Conservation (phyloP, 2,329 filamentous ascomycete species). For the Monosporascus sp. region DNA sequence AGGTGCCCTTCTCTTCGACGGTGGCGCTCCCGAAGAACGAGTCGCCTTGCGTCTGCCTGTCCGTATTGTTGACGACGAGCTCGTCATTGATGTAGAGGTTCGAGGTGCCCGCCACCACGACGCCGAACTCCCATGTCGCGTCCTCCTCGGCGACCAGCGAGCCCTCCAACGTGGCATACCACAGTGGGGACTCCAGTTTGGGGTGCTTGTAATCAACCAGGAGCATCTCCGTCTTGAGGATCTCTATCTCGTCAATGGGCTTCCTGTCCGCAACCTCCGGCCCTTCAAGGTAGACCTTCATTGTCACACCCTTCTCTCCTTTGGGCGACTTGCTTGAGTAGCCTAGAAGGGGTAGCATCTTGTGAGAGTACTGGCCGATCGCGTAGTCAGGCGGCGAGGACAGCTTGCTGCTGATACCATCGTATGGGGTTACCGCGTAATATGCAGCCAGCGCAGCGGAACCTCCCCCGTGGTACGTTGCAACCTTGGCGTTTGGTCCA, state of each 20-base stretch:
- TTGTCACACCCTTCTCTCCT: constrained; percentile 54
- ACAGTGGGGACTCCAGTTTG: constrained; percentile 46
- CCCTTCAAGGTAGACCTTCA: constrained; percentile 58
- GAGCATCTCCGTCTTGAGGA: constrained; percentile 45
- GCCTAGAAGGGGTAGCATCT: constrained; percentile 56
- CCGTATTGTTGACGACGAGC: constrained; percentile 61
- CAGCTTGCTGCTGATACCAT: constrained; percentile 59
- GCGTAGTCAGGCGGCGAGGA: constrained; percentile 42
- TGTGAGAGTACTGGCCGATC: constrained; percentile 61
- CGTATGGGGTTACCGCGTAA: constrained; percentile 67
- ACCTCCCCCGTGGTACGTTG: constrained; percentile 59
- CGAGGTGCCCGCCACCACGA: constrained; percentile 62
- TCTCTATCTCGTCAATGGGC: constrained; percentile 44
- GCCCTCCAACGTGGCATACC: constrained; percentile 59
- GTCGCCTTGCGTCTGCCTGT: constrained; percentile 57
- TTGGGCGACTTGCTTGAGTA: constrained; percentile 44
- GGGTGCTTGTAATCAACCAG: constrained; percentile 49
- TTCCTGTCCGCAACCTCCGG: constrained; percentile 42
- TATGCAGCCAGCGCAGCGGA: constrained; percentile 58
- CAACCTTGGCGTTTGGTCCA: constrained; percentile 53
- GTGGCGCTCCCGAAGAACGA: constrained; percentile 63
- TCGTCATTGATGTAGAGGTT: constrained; percentile 59
- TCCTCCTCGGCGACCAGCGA: constrained; percentile 56
- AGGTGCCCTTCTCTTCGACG: constrained; percentile 55
- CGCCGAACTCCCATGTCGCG: constrained; percentile 59